Evolutionary conservation across 1,139 yeast species (phyloP).

Genomic region (Pichia sp.): DNA sequence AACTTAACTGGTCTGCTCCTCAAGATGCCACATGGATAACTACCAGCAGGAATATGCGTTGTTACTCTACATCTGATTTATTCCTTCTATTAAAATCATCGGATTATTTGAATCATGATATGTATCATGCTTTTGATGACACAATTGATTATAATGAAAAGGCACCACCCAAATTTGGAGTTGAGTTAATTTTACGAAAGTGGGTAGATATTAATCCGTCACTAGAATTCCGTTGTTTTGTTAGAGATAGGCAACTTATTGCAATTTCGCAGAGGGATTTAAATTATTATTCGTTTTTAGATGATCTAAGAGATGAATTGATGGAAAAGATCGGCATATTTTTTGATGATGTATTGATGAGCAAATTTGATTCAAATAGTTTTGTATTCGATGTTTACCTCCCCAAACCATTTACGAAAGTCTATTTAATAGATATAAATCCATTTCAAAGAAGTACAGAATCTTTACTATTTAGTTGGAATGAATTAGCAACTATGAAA

Average conservation of each 20-base stretch:
- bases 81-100: conserved; percentile 79
- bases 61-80: conserved; percentile 64
- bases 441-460: conserved; percentile 79
- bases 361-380: conserved; percentile 46
- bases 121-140: conserved; percentile 60
- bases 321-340: conserved; percentile 48
- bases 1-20: conserved; percentile 95
- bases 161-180: conserved; percentile 27
- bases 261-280: conserved; percentile 84
- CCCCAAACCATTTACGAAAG: conserved; percentile 63
- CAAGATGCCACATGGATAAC: conserved; percentile 91
- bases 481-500: conserved; percentile 47
- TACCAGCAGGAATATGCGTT: conserved; percentile 67
- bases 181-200: conserved; percentile 68
- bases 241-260: conserved; percentile 51
- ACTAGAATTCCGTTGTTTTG: conserved; percentile 81
- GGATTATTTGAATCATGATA: conserved; percentile 79
- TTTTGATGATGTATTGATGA: conserved; percentile 42
- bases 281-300: conserved; percentile 69
- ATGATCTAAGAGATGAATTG: conserved; percentile 40
- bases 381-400: conserved; percentile 77
- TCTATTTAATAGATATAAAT: conserved; percentile 73
- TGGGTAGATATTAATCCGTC: conserved; percentile 85
- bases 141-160: conserved; percentile 19
- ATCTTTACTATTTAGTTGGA: conserved; percentile 75